Base-by-base conservation (phyloP, 805 yeast species). In the Wickerhamiella slavikovae region DNA sequence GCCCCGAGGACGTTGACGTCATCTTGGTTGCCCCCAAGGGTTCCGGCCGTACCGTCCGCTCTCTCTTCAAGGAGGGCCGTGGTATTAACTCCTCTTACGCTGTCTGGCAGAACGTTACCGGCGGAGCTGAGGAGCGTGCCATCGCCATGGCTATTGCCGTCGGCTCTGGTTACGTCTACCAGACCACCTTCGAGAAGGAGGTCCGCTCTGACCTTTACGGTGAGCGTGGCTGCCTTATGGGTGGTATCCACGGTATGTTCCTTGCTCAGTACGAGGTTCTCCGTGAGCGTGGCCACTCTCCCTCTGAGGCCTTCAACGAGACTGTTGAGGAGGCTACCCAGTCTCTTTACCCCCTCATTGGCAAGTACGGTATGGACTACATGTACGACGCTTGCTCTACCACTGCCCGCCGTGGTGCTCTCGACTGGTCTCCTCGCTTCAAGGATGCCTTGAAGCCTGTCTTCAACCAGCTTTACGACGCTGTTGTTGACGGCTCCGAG, bases 221-320 rank as follows among this genome's bases (percentile, higher is more conserved):
- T 66, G 98, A 89, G 72, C 80, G 98, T 71, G 98, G 98, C 57
- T 89, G 96, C 67, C 69, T 89, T 49, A 89, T 85, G 98, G 98
- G 96, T 60, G 96, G 96, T 72, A 85, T 89, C 68, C 98, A 89
- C 70, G 98, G 98, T 72, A 89, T 89, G 96, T 89, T 89, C 89
- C 72, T 89, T 54, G 98, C 98, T 48, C 98, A 89, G 69, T 89
- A 89, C 71, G 98, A 89, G 66, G 98, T 89, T 40, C 74, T 89
- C 60, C 83, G 98, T 68, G 96, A 85, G 69, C 82, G 91, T 58
- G 98, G 98, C 44, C 98, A 89, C 74, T 69, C 95, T 44, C 98
- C 98, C 66, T 80, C 95, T 38, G 98, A 89, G 70, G 96, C 98
- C 50, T 89, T 89, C 83, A 89, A 89, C 65, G 98, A 89, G 71